Conservation (phyloP, 2,329 filamentous ascomycete genomes). For the Colletotrichum sp. region DNA sequence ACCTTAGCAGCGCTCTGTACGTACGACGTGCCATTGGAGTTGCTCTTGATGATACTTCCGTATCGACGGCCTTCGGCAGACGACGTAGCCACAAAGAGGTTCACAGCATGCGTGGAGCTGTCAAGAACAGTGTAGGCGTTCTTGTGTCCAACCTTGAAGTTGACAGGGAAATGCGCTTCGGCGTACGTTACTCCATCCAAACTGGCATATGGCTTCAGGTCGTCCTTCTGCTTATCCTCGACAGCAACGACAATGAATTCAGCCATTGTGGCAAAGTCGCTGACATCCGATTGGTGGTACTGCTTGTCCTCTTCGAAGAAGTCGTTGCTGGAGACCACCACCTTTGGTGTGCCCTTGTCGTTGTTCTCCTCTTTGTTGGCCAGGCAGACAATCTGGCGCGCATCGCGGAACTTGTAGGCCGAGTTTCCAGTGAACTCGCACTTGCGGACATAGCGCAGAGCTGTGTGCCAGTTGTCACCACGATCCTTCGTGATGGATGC, state of each 20-base stretch:
- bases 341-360: conserved; percentile 64
- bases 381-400: conserved; percentile 64
- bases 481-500: conserved; percentile 81
- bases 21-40: conserved; percentile 97
- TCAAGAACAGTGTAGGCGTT: conserved; percentile 92
- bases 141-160: conserved; percentile 79
- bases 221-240: conserved; percentile 68
- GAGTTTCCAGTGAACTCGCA: conserved; percentile 84
- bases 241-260: conserved; percentile 94
- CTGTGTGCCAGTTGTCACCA: conserved; percentile 77
- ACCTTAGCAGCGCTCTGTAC: conserved; percentile 81
- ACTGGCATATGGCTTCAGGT: conserved; percentile 79
- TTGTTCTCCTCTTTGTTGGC: conserved; percentile 64
- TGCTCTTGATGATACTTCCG: conserved; percentile 94
- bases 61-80: conserved; percentile 68
- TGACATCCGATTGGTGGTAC: conserved; percentile 71
- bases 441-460: conserved; percentile 75
- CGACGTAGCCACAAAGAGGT: conserved; percentile 88
- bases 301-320: conserved; percentile 72
- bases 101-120: conserved; percentile 92
- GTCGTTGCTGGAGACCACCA: conserved; percentile 78
- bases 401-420: conserved; percentile 56
- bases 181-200: conserved; percentile 86
- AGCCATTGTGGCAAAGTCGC: conserved; percentile 91
- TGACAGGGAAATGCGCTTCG: conserved; percentile 81